phyloP scores from a whole-genome alignment of 2,329 filamentous ascomycete species.

The Pseudogymnoascus sp. region DNA sequence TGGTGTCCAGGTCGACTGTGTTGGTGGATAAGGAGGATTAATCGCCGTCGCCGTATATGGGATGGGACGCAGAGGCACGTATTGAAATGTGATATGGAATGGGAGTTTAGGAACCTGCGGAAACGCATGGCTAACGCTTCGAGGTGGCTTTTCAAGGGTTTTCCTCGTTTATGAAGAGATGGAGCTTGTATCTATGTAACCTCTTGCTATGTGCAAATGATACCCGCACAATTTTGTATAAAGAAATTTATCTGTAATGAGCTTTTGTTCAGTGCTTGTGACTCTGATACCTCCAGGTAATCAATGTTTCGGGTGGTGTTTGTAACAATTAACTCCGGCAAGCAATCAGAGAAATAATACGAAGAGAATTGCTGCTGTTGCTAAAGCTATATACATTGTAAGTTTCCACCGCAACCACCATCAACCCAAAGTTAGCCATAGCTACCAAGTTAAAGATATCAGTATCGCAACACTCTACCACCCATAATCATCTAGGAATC shows the following conservation, averaged over 20 bases:
- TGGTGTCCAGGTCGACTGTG: not conserved
- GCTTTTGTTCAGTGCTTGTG: not conserved
- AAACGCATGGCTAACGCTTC: not conserved
- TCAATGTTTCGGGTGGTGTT: too few species aligned
- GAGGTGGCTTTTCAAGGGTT: not conserved
- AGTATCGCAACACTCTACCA: not conserved
- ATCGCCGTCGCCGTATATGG: not conserved
- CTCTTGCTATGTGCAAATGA: constrained; percentile 2
- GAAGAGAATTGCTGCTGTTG: not conserved
- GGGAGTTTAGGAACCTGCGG: not conserved
- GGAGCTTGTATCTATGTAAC: constrained; percentile 1
- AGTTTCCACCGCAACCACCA: not conserved
- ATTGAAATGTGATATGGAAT: not conserved
- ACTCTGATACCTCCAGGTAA: not conserved
- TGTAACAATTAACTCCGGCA: too few species aligned
- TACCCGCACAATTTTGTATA: constrained; percentile 1
- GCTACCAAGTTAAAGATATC: not conserved
- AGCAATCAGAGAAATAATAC: not conserved
- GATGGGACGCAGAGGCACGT: not conserved
- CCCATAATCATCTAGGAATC: not conserved
- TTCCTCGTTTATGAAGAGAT: constrained; percentile 3
- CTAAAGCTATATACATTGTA: not conserved
- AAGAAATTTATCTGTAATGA: not conserved
- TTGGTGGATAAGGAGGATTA: constrained; percentile 2
- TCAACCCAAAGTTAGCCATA: not conserved